Conservation (phyloP, 306 rosid species). For the Myrica gale region DNA sequence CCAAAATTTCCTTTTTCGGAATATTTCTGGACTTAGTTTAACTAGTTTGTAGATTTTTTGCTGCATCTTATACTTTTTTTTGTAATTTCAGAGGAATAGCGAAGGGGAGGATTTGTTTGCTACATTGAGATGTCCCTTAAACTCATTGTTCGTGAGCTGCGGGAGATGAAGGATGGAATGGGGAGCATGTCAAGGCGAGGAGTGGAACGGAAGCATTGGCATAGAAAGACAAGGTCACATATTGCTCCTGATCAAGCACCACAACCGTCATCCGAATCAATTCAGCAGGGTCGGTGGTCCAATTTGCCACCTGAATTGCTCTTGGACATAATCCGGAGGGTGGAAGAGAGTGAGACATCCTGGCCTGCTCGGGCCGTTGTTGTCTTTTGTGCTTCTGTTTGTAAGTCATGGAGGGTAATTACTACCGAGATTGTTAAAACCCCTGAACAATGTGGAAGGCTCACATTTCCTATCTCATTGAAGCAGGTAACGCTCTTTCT, state of each 20-base stretch:
- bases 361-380: slow-evolving; percentile 78
- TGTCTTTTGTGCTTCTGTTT: slow-evolving; percentile 73
- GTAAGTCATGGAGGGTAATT: slow-evolving; percentile 75
- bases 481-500: slow-evolving; percentile 54
- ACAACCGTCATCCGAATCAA: slow-evolving; percentile 29
- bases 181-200: slow-evolving; percentile 63
- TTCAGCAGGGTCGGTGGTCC: slow-evolving; percentile 65
- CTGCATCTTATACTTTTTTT: not conserved
- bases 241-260: slow-evolving; percentile 58
- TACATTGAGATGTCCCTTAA: slow-evolving; percentile 58
- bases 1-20: not conserved
- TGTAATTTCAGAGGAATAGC: slow-evolving; percentile 31
- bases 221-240: slow-evolving; percentile 56
- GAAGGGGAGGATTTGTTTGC: slow-evolving; percentile 42
- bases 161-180: slow-evolving; percentile 73
- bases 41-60: not conserved
- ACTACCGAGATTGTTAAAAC: slow-evolving; percentile 68
- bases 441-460: slow-evolving; percentile 80
- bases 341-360: slow-evolving; percentile 70
- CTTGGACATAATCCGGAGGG: slow-evolving; percentile 69
- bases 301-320: slow-evolving; percentile 76
- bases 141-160: slow-evolving; percentile 59
- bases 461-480: slow-evolving; percentile 87
- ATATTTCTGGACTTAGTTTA: not conserved
- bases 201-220: slow-evolving; percentile 54